Percentiles rank a stretch among this genome's conserved stretches.
These are phyloP conservation scores for Coemansia sp. DNA, from an alignment of 192 early-diverging fungal genomes.

Conservation along the genomic window DNA sequence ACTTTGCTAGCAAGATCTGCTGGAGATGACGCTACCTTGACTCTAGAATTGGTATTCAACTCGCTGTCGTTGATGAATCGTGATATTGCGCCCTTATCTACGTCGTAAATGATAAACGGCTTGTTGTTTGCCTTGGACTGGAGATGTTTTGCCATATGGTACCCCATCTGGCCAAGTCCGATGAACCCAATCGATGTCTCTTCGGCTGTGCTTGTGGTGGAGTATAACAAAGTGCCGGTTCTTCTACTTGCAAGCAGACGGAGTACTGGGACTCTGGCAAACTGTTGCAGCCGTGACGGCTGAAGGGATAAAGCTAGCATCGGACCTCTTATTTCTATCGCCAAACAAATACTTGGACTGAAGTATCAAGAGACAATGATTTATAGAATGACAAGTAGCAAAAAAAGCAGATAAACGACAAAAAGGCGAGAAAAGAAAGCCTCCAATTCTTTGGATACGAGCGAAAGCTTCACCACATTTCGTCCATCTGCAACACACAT, in stretches of 20 bases:
- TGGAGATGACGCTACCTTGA: constrained; percentile 62
- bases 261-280: neutral
- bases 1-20: constrained; percentile 69
- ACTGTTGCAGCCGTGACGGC: neutral
- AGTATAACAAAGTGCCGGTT: neutral
- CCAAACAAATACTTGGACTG: neutral
- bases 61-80: constrained; percentile 58
- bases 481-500: neutral
- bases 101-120: constrained; percentile 75
- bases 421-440: neutral
- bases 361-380: neutral
- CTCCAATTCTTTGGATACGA: neutral
- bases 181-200: constrained; percentile 53
- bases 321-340: neutral
- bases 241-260: neutral
- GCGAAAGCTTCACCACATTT: neutral
- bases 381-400: neutral
- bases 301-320: neutral
- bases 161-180: constrained; percentile 92
- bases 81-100: constrained; percentile 57
- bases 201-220: neutral
- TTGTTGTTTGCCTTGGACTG: constrained; percentile 52
- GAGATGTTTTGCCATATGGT: constrained; percentile 90
- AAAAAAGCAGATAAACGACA: neutral
- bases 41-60: constrained; percentile 5